Conservation (phyloP, 345 rosid genomes). For the Cardamine occulta region DNA sequence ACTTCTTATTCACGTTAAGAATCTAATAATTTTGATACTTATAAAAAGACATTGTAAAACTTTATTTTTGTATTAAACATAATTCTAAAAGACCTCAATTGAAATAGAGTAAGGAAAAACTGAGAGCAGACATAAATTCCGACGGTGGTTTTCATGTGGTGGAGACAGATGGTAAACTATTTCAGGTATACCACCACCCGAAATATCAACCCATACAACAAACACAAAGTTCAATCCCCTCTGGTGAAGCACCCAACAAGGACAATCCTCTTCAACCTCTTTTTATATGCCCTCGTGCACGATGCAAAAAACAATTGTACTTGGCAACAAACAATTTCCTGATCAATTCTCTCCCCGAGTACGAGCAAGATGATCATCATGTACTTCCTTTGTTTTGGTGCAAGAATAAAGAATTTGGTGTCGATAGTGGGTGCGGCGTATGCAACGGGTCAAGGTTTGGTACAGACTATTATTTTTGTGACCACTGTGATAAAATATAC, state of each 20-base stretch:
- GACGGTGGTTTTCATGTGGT: not conserved
- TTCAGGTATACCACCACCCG: not conserved
- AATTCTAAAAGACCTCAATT: not conserved
- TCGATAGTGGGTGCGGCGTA: not conserved
- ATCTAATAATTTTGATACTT: too few species aligned
- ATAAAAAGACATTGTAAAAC: not conserved
- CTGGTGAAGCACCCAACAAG: not conserved
- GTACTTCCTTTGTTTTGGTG: not conserved
- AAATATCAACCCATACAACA: not conserved
- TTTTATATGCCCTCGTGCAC: not conserved
- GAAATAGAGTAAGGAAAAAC: not conserved
- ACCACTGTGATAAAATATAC: not conserved
- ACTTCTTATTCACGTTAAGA: too few species aligned
- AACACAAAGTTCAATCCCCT: not conserved
- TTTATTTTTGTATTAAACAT: too few species aligned
- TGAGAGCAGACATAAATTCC: not conserved
- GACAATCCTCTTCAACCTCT: not conserved
- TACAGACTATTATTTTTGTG: not conserved
- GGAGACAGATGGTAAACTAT: not conserved
- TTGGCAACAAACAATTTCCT: too few species aligned
- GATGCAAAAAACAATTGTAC: not conserved
- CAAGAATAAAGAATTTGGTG: conserved; percentile 10
- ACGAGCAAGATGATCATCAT: not conserved
- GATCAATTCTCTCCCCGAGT: not conserved
- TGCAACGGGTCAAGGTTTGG: not conserved